Evolutionary conservation across 352 stramenopile genomes (phyloP).

Genomic region (Pseudoperonospora humuli): DNA sequence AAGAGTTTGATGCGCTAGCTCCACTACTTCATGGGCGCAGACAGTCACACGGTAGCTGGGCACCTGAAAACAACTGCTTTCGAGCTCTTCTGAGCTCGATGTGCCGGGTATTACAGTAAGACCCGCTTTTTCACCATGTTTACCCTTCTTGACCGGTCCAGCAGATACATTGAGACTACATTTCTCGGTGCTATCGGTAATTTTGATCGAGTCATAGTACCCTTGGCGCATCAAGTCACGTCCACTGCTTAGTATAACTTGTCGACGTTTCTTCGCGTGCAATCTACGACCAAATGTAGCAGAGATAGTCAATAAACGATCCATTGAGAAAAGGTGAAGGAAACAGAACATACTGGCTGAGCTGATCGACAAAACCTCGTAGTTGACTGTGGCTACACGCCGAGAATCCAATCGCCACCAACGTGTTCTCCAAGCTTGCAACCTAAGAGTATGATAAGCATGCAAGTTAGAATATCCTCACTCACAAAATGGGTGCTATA

Average conservation of each 20-base stretch:
- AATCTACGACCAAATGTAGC: slow-evolving; percentile 25
- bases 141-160: slow-evolving; percentile 31
- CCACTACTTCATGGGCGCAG: slow-evolving; percentile 52
- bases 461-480: not conserved
- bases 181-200: slow-evolving; percentile 39
- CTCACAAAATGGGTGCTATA: not conserved
- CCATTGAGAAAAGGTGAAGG: not conserved
- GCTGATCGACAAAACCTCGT: slow-evolving; percentile 43
- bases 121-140: slow-evolving; percentile 6
- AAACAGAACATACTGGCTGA: slow-evolving; percentile 43
- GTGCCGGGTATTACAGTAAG: not conserved
- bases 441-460: slow-evolving; percentile 25
- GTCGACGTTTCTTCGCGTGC: slow-evolving; percentile 60
- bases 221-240: slow-evolving; percentile 46
- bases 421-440: slow-evolving; percentile 36
- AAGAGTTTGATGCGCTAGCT: slow-evolving; percentile 55
- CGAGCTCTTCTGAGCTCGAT: slow-evolving; percentile 21
- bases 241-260: slow-evolving; percentile 43
- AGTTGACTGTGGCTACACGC: slow-evolving; percentile 49
- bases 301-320: not conserved
- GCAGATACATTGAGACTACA: slow-evolving; percentile 42
- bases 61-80: slow-evolving; percentile 52
- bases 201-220: slow-evolving; percentile 61
- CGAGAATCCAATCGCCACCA: slow-evolving; percentile 40
- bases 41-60: slow-evolving; percentile 54